Percentiles rank a stretch among this genome's conserved stretches.
phyloP scores from a whole-genome alignment of 2,329 filamentous ascomycete genomes.

The Acrocalymma vagum region DNA sequence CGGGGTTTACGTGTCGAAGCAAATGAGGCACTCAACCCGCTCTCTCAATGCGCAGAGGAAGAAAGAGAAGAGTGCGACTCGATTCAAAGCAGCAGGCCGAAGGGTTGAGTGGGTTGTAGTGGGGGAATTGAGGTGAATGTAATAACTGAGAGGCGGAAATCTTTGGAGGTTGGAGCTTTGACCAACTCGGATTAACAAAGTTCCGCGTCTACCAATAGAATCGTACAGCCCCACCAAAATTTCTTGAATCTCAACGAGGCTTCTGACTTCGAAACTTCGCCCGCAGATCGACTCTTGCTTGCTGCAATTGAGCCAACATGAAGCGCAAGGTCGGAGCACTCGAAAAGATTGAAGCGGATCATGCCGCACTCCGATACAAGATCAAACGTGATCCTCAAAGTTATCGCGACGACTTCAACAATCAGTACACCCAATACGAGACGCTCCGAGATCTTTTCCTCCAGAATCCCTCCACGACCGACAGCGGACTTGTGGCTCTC shows the following conservation, averaged over 20 bases:
- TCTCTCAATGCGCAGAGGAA: not conserved
- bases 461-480: conserved; percentile 79
- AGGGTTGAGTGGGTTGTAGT: conserved; percentile 9
- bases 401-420: conserved; percentile 87
- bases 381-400: conserved; percentile 88
- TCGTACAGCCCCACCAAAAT: conserved; percentile 23
- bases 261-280: not conserved
- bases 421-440: conserved; percentile 91
- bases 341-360: conserved; percentile 86
- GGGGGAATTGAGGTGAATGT: conserved; percentile 4
- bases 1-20: conserved; percentile 21
- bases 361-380: conserved; percentile 87
- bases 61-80: not conserved
- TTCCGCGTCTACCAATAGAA: conserved; percentile 20
- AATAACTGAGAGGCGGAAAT: conserved; percentile 1
- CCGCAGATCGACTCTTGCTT: not conserved
- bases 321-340: conserved; percentile 91
- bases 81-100: not conserved
- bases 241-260: conserved; percentile 2
- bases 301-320: conserved; percentile 59
- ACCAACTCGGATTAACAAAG: conserved; percentile 19
- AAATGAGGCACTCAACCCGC: conserved; percentile 3
- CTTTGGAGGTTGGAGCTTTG: conserved; percentile 16
- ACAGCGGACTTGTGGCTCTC: conserved; percentile 82
- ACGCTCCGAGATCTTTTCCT: conserved; percentile 92